phyloP scores from a whole-genome alignment of 2,329 filamentous ascomycete genomes.

The Exophiala phaeomuriformis region DNA sequence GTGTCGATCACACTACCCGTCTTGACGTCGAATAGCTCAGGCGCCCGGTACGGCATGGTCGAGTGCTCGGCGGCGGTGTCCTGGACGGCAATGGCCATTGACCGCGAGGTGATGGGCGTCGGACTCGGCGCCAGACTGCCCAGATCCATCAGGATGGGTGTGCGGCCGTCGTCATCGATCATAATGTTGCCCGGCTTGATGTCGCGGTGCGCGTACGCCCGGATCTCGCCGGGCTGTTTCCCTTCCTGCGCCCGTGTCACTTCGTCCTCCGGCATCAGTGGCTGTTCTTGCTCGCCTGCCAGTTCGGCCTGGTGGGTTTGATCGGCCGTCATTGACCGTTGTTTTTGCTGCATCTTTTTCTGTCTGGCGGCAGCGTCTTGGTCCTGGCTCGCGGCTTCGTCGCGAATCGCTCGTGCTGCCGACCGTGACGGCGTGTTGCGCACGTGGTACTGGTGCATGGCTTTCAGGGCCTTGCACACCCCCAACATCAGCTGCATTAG shows the following conservation, averaged over 20 bases:
- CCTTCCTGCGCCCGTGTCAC: constrained; percentile 61
- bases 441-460: constrained; percentile 84
- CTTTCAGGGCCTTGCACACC: constrained; percentile 76
- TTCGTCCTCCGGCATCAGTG: constrained; percentile 64
- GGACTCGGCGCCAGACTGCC: constrained; percentile 84
- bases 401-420: constrained; percentile 49
- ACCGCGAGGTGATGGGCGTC: constrained; percentile 80
- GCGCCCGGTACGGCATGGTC: constrained; percentile 97
- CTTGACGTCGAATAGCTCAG: constrained; percentile 96
- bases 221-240: constrained; percentile 58
- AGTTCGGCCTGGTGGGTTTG: constrained; percentile 54
- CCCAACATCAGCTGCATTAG: constrained; percentile 88
- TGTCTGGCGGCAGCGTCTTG: constrained; percentile 30
- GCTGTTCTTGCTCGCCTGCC: constrained; percentile 68
- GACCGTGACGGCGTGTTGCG: constrained; percentile 37
- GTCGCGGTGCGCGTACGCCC: constrained; percentile 88
- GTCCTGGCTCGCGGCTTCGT: constrained; percentile 51
- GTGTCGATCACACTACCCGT: constrained; percentile 87
- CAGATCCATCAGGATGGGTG: constrained; percentile 94
- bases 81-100: constrained; percentile 83
- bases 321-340: constrained; percentile 37
- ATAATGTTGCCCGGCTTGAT: constrained; percentile 99
- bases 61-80: constrained; percentile 93
- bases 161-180: constrained; percentile 84
- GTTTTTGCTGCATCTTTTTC: constrained; percentile 36